Evolutionary conservation across 495 filamentous ascomycete species (phyloP).

Genomic region (Xylaria bambusicola): DNA sequence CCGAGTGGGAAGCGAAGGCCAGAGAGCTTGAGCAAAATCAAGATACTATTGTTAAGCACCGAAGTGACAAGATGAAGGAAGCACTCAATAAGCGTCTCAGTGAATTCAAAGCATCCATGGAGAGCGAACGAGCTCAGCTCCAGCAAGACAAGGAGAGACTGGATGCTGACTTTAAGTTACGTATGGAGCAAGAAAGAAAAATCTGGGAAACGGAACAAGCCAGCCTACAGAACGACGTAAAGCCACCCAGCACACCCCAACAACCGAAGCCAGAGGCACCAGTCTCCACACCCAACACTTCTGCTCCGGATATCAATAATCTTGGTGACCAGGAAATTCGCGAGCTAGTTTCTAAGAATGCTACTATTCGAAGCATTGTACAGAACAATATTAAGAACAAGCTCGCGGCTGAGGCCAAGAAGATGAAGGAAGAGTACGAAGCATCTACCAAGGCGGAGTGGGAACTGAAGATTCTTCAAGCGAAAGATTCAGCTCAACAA

Average conservation of each 20-base stretch:
- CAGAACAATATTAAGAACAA: constrained; percentile 65
- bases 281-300: constrained; percentile 34
- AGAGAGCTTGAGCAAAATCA: constrained; percentile 55
- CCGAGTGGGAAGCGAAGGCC: constrained; percentile 58
- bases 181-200: constrained; percentile 64
- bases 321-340: constrained; percentile 64
- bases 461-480: constrained; percentile 52
- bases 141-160: constrained; percentile 58
- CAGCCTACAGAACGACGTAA: constrained; percentile 27
- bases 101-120: constrained; percentile 58
- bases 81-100: constrained; percentile 67
- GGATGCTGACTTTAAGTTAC: constrained; percentile 63
- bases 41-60: constrained; percentile 59
- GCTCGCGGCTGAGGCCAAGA: constrained; percentile 60
- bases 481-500: constrained; percentile 53
- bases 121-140: constrained; percentile 42
- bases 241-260: constrained; percentile 35
- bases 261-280: constrained; percentile 28
- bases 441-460: constrained; percentile 42
- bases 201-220: constrained; percentile 54
- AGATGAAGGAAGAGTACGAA: constrained; percentile 55
- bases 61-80: constrained; percentile 72
- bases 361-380: constrained; percentile 65
- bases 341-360: constrained; percentile 64
- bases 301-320: constrained; percentile 38